Evolutionary conservation across 306 rosid genomes (phyloP), one percentile per base, ranked within the genome.

Genomic region (Cyclanthera cordifolia): DNA sequence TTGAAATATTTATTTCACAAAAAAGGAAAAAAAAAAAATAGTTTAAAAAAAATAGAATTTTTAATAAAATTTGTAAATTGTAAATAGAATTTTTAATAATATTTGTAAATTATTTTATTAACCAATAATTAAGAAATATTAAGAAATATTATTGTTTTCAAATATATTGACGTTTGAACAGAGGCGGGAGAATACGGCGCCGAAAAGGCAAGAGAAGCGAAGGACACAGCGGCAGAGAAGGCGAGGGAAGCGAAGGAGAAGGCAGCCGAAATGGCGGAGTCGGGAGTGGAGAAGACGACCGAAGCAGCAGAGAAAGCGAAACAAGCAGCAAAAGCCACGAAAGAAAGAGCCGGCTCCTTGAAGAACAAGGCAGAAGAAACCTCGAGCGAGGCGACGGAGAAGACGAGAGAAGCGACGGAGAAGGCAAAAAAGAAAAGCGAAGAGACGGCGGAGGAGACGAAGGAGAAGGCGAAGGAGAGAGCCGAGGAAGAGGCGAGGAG

Each of bases 181-280:
- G 95, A 78, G n/a, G 72, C 82, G 2, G 81, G 86, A 0, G 58
- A 85, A 20, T 82, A 76, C 69, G 54, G 72, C 17, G 76, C 82
- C 12, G 87, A 82, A 6, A 82, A 84, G 50, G 50, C 51, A 10
- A 10, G 6, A 17, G 67, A 74, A 12, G 13, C 34, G 23, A 74
- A 50, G 32, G 75, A 77, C 1, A 67, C 74, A 0, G 81, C 90
- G 4, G 71, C 67, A 17, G 68, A 61, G 49, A 34, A 60, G 49
- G 67, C 67, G 1, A n/a, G 16, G 6, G 25, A 37, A 6, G 28
- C 28, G 0, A 17, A 8, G 24, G 67, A 60, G 1, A 32, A 37
- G 28, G 68, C 51, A 2, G 69, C 69, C 0, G 28, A 61, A 39
- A 11, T 61, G 68, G 67, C 67, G 8, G 27, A 9, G 10, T 3